These are phyloP conservation scores for Cordyceps tenuipes DNA, from an alignment of 2,329 filamentous ascomycete species.

Conservation along the genomic window DNA sequence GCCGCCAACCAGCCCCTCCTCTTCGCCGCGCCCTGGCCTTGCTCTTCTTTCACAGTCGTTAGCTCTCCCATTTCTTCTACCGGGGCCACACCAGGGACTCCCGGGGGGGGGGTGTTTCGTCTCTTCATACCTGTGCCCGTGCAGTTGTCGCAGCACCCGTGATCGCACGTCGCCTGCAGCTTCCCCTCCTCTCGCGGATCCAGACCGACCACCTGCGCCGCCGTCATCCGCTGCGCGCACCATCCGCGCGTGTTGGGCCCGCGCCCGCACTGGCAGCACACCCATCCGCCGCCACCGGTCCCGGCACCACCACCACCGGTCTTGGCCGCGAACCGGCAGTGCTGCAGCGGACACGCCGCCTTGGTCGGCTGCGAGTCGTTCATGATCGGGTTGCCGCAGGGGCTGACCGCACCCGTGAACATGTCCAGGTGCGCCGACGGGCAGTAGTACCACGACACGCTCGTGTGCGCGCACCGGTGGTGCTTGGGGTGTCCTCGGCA, in stretches of 20 bases:
- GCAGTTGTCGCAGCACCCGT: constrained; percentile 7
- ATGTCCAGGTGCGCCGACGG: constrained; percentile 37
- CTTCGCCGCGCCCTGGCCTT: neutral
- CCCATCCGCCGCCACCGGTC: constrained; percentile 36
- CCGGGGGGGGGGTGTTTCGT: too few relatives aligned
- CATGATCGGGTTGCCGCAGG: constrained; percentile 40
- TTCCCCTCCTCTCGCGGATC: neutral
- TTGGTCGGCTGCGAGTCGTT: constrained; percentile 33
- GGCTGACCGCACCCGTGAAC: constrained; percentile 39
- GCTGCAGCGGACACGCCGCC: constrained; percentile 38
- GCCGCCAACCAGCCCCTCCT: neutral
- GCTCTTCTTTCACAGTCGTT: neutral
- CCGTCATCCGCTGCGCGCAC: constrained; percentile 35
- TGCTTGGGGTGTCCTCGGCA: constrained; percentile 46
- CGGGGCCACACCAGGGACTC: too few relatives aligned
- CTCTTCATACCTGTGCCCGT: neutral
- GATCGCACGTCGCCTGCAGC: constrained; percentile 9
- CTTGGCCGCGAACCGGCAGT: constrained; percentile 43
- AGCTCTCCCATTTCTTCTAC: neutral
- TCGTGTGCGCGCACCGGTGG: constrained; percentile 46
- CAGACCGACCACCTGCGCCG: neutral
- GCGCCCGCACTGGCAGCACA: constrained; percentile 44
- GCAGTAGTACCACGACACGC: constrained; percentile 48
- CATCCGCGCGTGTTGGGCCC: constrained; percentile 45
- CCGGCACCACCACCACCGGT: constrained; percentile 21